Percentiles rank a stretch among this genome's conserved stretches.
phyloP scores from a whole-genome alignment of 805 yeast species.

The Spathaspora gorwiae region DNA sequence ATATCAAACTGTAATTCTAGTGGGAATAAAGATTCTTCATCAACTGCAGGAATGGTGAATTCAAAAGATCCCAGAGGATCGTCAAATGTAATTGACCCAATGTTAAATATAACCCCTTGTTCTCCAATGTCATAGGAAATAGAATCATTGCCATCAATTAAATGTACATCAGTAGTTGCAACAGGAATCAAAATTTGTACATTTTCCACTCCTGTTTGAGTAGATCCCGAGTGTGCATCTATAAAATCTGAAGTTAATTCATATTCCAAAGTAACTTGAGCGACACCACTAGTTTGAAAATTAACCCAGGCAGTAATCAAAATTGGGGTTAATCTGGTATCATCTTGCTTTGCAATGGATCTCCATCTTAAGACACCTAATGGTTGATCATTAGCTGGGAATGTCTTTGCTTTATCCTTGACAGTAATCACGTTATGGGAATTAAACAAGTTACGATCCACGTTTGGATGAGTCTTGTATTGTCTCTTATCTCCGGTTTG shows the following conservation, averaged over 20 bases:
- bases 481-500: constrained; percentile 51
- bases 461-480: constrained; percentile 94
- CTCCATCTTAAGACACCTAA: constrained; percentile 94
- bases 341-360: constrained; percentile 59
- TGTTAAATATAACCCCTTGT: constrained; percentile 65
- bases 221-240: constrained; percentile 15
- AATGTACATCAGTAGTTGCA: constrained; percentile 49
- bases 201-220: constrained; percentile 43
- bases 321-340: constrained; percentile 57
- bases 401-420: constrained; percentile 72
- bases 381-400: constrained; percentile 88
- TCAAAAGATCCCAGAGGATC: constrained; percentile 71
- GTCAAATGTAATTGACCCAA: constrained; percentile 51
- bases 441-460: constrained; percentile 71
- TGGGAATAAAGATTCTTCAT: constrained; percentile 89
- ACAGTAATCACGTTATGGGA: constrained; percentile 57
- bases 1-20: constrained; percentile 63
- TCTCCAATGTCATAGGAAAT: constrained; percentile 51
- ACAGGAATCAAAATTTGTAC: constrained; percentile 62
- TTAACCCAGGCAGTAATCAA: constrained; percentile 82
- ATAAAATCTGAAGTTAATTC: constrained; percentile 53
- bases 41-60: constrained; percentile 65
- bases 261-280: constrained; percentile 83
- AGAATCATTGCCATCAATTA: constrained; percentile 39
- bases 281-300: constrained; percentile 49